A percentile compares a stretch with the other conserved stretches of the same genome.
Conservation (phyloP, 2,329 filamentous ascomycete genomes). For the Xylogone sp. region DNA sequence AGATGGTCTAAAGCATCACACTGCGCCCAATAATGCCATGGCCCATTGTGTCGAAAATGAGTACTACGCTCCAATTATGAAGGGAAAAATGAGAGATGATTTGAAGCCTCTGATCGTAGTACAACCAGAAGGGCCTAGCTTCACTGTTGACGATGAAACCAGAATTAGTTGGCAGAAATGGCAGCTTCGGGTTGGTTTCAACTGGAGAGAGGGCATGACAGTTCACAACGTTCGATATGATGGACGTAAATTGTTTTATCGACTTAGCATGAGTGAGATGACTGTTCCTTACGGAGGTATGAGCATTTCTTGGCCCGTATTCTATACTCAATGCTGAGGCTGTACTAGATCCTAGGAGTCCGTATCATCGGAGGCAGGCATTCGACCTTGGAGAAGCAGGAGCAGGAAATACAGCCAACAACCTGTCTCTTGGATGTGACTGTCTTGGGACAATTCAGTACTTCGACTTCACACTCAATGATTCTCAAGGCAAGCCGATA, state of each 20-base stretch:
- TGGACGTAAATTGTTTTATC: slow-evolving; percentile 58
- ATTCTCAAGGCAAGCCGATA: slow-evolving; percentile 52
- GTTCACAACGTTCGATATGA: slow-evolving; percentile 61
- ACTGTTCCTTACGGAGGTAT: slow-evolving; percentile 38
- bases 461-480: slow-evolving; percentile 49
- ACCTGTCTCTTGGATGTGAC: slow-evolving; percentile 63
- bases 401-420: slow-evolving; percentile 61
- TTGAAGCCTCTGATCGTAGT: slow-evolving; percentile 57
- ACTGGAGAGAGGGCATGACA: slow-evolving; percentile 58
- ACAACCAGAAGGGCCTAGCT: slow-evolving; percentile 60
- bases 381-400: slow-evolving; percentile 65
- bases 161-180: slow-evolving; percentile 64
- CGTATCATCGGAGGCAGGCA: slow-evolving; percentile 62
- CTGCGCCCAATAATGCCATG: too few relatives aligned
- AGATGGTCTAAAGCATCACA: too few relatives aligned
- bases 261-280: slow-evolving; percentile 60
- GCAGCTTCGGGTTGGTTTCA: slow-evolving; percentile 55
- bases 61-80: slow-evolving; percentile 39
- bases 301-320: too few relatives aligned
- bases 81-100: slow-evolving; percentile 57
- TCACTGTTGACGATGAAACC: slow-evolving; percentile 47
- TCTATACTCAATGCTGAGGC: too few relatives aligned
- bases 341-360: slow-evolving; percentile 27
- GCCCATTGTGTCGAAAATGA: slow-evolving; percentile 6
- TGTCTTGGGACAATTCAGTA: slow-evolving; percentile 66